Base-by-base conservation (phyloP, 192 early-diverging fungal species). In the Radiomyces spectabilis region DNA sequence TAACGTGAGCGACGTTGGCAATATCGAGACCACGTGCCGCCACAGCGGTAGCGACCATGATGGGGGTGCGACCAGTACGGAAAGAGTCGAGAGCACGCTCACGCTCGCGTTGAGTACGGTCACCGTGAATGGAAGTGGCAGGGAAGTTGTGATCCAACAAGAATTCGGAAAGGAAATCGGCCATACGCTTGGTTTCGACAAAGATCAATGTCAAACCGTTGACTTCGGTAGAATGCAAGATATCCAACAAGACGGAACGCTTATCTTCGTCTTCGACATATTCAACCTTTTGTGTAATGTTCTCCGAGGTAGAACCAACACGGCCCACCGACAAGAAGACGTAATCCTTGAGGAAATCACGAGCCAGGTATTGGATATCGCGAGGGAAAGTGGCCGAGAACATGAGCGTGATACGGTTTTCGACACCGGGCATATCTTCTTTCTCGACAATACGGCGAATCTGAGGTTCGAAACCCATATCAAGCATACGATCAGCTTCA, bases 401-500 rank as follows among this genome's bases (percentile, higher is more conserved):
- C 93, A 95, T 96, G 68, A 95, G 86, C 1, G 91, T 94, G 62
- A 92, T 87, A n/a, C 90, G 83, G 66, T 76, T 72, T 86, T 89
- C 47, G 12, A 93, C 82, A 30, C 76, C 77, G 53, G 70, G 84
- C 83, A 71, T 91, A 59, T 72, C 79, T 74, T 82, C 75, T 82
- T 89, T 53, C 70, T 79, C 83, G 34, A 95, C 83, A 65, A 98
- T 93, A 47, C 87, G 83, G 49, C 84, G 81, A 61, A 98, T 94
- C 57, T 91, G 88, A 41, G 86, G 86, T 54, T 98, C 91, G 69
- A 95, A 95, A 38, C 91, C 92, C 67, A 88, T 85, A 61, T 98
- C 94, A 48, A 98, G 77, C 95, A 96, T 98, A 47, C 95, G 84
- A 74, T 98, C 95, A 24, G 92, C 94, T 72, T 97, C 93, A 59